These are phyloP conservation scores for Aspergillus chevalieri DNA, from an alignment of 2,329 filamentous ascomycete genomes.

Conservation along the genomic window DNA sequence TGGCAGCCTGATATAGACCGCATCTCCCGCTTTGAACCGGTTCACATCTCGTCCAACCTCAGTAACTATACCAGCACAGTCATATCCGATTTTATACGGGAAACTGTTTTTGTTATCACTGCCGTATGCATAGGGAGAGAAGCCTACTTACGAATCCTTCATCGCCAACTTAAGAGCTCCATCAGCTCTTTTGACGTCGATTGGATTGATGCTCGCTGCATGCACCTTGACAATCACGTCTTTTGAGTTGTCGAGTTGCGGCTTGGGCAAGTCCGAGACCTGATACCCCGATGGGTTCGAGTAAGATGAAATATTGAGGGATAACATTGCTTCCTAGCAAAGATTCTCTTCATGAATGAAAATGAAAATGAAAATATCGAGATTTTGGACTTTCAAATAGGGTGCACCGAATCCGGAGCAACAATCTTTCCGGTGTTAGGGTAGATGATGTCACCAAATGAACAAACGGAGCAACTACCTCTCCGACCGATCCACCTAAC, in stretches of 20 bases:
- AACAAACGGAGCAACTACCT: too few relatives aligned
- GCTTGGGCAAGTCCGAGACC: neutral
- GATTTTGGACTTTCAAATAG: too few relatives aligned
- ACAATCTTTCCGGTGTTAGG: too few relatives aligned
- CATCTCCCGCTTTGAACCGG: constrained; percentile 34
- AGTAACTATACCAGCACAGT: constrained; percentile 35
- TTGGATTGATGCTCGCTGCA: constrained; percentile 42
- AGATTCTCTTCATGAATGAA: too few relatives aligned
- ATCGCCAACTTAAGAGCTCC: constrained; percentile 30
- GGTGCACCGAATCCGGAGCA: too few relatives aligned
- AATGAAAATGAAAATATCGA: too few relatives aligned
- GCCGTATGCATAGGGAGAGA: neutral
- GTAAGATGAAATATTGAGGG: neutral
- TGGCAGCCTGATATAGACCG: constrained; percentile 33
- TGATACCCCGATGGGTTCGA: neutral
- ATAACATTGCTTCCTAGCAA: neutral
- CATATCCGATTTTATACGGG: constrained; percentile 41
- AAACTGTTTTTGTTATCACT: constrained; percentile 22
- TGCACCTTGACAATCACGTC: constrained; percentile 41
- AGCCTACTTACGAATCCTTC: constrained; percentile 23
- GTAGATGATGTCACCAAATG: too few relatives aligned
- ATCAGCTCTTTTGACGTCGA: constrained; percentile 40
- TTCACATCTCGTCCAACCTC: constrained; percentile 30
- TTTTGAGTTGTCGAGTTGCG: constrained; percentile 31
- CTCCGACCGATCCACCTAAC: too few relatives aligned